Evolutionary conservation across 495 filamentous ascomycete species (phyloP), one percentile per base, ranked within the genome.

Genomic region (Lasiosphaeriaceae sp.): DNA sequence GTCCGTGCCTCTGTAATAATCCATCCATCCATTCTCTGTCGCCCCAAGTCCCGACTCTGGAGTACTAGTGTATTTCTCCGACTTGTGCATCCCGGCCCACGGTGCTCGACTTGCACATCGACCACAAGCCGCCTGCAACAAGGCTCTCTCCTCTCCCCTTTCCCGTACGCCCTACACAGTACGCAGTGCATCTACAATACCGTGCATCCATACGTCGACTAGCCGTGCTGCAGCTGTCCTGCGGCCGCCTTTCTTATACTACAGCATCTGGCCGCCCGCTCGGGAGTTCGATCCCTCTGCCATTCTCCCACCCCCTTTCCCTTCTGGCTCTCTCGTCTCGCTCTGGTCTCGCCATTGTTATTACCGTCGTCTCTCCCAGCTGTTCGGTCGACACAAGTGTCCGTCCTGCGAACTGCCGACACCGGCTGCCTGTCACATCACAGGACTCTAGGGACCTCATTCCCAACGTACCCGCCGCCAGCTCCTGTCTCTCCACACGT

Each of bases 141-240:
- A 43, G 39, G 39, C 26, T 9, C 26, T 9, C 26, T 31, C 26
- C 4, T 31, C 26, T 31, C 26, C 26, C 26, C 3, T 31, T 31
- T 31, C 9, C 26, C 26, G 26, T 31, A 31, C 26, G 4, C 26
- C 26, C 26, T 31, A 31, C 26, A 31, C 26, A 31, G 26, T 4
- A 31, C 26, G 26, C 26, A 31, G 26, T 31, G 26, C 26, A 54
- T 57, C 20, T 45, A 9, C 26, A 31, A 9, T 31, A 31, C 26
- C 9, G 26, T 31, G 9, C 26, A 31, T 31, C 47, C 47, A 41
- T 29, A 52, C 7, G 11, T 51, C 31, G 41, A 19, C 54, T 50
- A 35, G 54, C 35, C 54, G 45, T 56, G 54, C 54, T 56, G 54
- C 54, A 56, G 54, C 54, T 50, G 54, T 31, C 54, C 45, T 50